Evolutionary conservation across 2,329 filamentous ascomycete genomes (phyloP).

Genomic region (Apiospora koreana): DNA sequence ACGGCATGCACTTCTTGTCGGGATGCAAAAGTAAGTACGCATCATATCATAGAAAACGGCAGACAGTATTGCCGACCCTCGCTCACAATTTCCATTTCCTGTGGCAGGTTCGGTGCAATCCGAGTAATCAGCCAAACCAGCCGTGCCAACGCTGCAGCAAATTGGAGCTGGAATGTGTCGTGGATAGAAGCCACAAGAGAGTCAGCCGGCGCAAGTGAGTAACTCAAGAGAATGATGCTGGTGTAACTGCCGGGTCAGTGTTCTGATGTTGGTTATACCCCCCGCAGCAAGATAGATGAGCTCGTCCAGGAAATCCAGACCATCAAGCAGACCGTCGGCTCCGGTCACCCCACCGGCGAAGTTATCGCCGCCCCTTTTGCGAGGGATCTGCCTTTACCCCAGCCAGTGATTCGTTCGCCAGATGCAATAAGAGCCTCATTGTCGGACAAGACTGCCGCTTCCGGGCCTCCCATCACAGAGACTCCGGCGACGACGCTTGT

Average conservation of each 20-base stretch:
- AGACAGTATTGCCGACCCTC: not conserved
- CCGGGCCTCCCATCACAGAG: not conserved
- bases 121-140: slow-evolving; percentile 25
- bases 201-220: slow-evolving; percentile 33
- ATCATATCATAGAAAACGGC: not conserved
- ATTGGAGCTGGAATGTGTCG: slow-evolving; percentile 29
- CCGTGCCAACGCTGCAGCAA: slow-evolving; percentile 34
- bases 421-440: not conserved
- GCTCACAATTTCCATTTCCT: not conserved
- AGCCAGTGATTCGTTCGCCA: not conserved
- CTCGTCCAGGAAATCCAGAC: slow-evolving; percentile 55
- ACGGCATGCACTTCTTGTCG: slow-evolving; percentile 34
- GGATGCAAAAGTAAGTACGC: slow-evolving; percentile 33
- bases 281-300: slow-evolving; percentile 54
- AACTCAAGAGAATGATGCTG: not conserved
- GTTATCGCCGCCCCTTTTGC: slow-evolving; percentile 14
- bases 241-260: not conserved
- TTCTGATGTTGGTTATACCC: not conserved
- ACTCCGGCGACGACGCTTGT: not conserved
- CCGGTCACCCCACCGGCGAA: slow-evolving; percentile 18
- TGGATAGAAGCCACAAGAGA: slow-evolving; percentile 34
- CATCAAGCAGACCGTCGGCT: slow-evolving; percentile 53
- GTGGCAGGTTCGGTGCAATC: slow-evolving; percentile 34
- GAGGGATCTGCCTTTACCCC: not conserved
- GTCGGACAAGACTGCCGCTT: not conserved